These are phyloP conservation scores for Trifolium dubium DNA, from an alignment of 306 rosid genomes.

Conservation along the genomic window DNA sequence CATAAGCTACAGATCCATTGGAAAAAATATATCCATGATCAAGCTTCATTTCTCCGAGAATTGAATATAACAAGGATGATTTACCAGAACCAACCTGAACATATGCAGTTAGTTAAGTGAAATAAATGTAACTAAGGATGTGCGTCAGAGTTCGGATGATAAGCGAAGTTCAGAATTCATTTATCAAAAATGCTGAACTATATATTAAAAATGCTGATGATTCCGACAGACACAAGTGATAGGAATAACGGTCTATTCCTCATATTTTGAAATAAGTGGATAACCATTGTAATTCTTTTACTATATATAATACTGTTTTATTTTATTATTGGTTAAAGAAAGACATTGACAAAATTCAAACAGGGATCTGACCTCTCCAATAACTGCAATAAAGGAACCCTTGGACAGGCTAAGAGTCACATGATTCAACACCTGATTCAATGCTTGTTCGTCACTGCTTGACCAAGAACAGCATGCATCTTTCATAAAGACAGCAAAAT, in stretches of 20 bases:
- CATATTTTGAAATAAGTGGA: constrained; percentile 20
- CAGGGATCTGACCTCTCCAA: constrained; percentile 80
- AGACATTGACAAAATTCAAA: constrained; percentile 28
- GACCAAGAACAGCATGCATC: constrained; percentile 88
- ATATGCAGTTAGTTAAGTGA: constrained; percentile 45
- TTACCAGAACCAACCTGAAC: constrained; percentile 98
- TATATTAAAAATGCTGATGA: constrained; percentile 22
- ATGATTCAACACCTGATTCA: constrained; percentile 60
- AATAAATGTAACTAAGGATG: constrained; percentile 14
- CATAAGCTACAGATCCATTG: constrained; percentile 74
- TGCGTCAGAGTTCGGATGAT: background rate
- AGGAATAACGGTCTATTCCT: constrained; percentile 11
- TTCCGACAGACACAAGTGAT: constrained; percentile 16
- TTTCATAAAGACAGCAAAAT: constrained; percentile 58
- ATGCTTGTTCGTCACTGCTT: constrained; percentile 64
- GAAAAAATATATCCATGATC: constrained; percentile 67
- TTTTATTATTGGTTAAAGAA: constrained; percentile 10
- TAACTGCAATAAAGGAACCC: constrained; percentile 80
- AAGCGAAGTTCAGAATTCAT: constrained; percentile 31
- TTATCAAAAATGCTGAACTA: constrained; percentile 5
- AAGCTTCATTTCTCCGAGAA: constrained; percentile 77
- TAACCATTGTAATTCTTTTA: constrained; percentile 20
- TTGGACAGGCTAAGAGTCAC: constrained; percentile 63
- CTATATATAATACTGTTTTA: constrained; percentile 5
- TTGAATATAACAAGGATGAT: constrained; percentile 79